phyloP scores from a whole-genome alignment of 805 yeast species.

The Candida alai region DNA sequence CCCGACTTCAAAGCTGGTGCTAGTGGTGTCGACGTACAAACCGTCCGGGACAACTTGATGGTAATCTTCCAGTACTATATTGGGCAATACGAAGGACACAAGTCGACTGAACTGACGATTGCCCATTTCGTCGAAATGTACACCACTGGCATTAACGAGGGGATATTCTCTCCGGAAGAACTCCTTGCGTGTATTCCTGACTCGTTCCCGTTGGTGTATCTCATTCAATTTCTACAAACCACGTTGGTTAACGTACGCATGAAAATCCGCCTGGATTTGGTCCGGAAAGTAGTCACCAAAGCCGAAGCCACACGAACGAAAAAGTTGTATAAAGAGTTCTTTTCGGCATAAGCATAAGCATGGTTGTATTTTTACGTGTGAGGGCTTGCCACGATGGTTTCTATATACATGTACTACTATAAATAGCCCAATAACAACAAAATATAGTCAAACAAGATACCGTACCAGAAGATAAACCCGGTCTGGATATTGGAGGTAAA shows the following conservation, averaged over 20 bases:
- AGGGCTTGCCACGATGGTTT: too few relatives aligned
- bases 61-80: slow-evolving; percentile 18
- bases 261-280: slow-evolving; percentile 13
- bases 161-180: slow-evolving; percentile 19
- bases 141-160: slow-evolving; percentile 18
- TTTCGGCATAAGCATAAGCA: neutral
- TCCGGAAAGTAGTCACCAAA: slow-evolving; percentile 27
- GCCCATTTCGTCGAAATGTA: slow-evolving; percentile 25
- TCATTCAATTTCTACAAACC: slow-evolving; percentile 23
- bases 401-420: slow-evolving; percentile 3
- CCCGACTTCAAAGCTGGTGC: slow-evolving; percentile 1
- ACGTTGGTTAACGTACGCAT: slow-evolving; percentile 19
- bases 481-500: slow-evolving; percentile 76
- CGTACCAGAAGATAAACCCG: slow-evolving; percentile 64
- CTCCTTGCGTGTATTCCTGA: slow-evolving; percentile 28
- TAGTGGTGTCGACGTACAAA: neutral
- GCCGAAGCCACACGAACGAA: slow-evolving; percentile 17
- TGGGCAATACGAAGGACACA: slow-evolving; percentile 4
- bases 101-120: slow-evolving; percentile 16
- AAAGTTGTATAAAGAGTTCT: slow-evolving; percentile 4
- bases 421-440: slow-evolving; percentile 45
- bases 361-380: too few relatives aligned
- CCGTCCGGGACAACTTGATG: slow-evolving; percentile 10
- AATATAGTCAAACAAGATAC: slow-evolving; percentile 63
- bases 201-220: slow-evolving; percentile 16